These are phyloP conservation scores for Trametes punicea DNA, from an alignment of 768 basidiomycete species.

Conservation along the genomic window DNA sequence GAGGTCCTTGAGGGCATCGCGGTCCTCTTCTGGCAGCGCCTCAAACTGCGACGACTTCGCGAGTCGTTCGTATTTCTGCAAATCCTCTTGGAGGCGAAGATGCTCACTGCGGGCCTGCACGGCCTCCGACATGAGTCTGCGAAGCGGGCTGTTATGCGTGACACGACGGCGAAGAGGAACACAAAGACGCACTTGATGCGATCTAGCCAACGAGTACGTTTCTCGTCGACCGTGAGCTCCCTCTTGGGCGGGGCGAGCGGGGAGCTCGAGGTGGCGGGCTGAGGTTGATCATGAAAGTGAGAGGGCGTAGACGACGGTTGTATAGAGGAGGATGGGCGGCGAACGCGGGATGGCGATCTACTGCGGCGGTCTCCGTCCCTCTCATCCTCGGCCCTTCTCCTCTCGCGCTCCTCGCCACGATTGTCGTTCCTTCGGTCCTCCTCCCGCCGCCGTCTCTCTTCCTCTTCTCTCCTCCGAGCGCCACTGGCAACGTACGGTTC, in stretches of 20 bases:
- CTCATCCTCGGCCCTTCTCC: slow-evolving; percentile 9
- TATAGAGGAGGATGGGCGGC: neutral
- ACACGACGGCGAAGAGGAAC: neutral
- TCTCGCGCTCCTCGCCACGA: neutral
- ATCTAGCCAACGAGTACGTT: slow-evolving; percentile 36
- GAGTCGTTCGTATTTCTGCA: slow-evolving; percentile 28
- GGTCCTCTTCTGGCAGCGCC: slow-evolving; percentile 28
- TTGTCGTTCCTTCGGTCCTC: slow-evolving; percentile 1
- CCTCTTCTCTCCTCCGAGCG: slow-evolving; percentile 7
- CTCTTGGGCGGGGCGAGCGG: slow-evolving; percentile 10
- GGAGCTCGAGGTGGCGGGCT: neutral
- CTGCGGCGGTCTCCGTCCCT: slow-evolving; percentile 5
- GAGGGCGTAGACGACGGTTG: neutral
- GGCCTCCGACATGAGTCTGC: slow-evolving; percentile 36
- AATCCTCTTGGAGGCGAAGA: slow-evolving; percentile 32
- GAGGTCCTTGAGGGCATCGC: slow-evolving; percentile 24
- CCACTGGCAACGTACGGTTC: slow-evolving; percentile 3
- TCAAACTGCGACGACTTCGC: slow-evolving; percentile 25
- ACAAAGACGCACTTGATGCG: slow-evolving; percentile 37
- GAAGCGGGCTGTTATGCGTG: neutral
- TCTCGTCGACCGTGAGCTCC: slow-evolving; percentile 35
- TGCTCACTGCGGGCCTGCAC: slow-evolving; percentile 34
- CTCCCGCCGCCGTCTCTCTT: neutral
- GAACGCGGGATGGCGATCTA: slow-evolving; percentile 2
- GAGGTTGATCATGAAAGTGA: neutral